phyloP scores from a whole-genome alignment of 2,329 filamentous ascomycete species.

The Leptographium procerum region DNA sequence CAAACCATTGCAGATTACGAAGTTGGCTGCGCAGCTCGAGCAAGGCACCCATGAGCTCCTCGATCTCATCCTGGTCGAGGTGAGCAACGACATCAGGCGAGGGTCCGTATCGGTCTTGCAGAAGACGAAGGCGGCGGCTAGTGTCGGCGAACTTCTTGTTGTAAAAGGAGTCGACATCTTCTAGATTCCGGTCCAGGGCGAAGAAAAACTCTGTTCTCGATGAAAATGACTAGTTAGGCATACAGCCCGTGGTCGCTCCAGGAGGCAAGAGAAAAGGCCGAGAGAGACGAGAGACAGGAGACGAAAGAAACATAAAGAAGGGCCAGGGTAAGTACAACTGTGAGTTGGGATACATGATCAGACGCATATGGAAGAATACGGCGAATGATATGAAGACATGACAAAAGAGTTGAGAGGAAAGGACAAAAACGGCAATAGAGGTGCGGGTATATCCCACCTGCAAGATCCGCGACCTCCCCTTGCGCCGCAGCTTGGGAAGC shows the following conservation, averaged over 20 bases:
- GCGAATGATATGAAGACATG: not conserved
- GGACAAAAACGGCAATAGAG: conserved; percentile 17
- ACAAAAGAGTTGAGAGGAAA: not conserved
- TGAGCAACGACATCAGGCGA: conserved; percentile 56
- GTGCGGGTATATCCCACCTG: conserved; percentile 52
- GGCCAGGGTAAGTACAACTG: not conserved
- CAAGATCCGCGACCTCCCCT: conserved; percentile 72
- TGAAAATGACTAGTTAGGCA: conserved; percentile 23
- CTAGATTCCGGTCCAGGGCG: conserved; percentile 88
- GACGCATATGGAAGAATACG: not conserved
- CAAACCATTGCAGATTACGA: conserved; percentile 93
- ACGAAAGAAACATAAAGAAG: not conserved
- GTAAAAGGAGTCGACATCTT: conserved; percentile 94
- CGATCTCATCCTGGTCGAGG: conserved; percentile 77
- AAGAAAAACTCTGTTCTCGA: conserved; percentile 77
- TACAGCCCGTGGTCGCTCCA: conserved; percentile 12
- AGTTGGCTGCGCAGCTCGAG: conserved; percentile 80
- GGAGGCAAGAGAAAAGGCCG: not conserved
- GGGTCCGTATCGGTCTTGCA: conserved; percentile 79
- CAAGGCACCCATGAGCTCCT: conserved; percentile 82
- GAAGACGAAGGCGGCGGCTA: conserved; percentile 69
- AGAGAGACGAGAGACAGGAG: too few relatives aligned
- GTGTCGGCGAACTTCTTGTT: conserved; percentile 89
- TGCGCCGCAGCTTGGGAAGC: conserved; percentile 53
- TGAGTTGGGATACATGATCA: not conserved